A percentile compares a stretch with the other conserved stretches of the same genome.
Evolutionary conservation across 257 asterid genomes (phyloP).

Genomic region (Petunia axillaris): DNA sequence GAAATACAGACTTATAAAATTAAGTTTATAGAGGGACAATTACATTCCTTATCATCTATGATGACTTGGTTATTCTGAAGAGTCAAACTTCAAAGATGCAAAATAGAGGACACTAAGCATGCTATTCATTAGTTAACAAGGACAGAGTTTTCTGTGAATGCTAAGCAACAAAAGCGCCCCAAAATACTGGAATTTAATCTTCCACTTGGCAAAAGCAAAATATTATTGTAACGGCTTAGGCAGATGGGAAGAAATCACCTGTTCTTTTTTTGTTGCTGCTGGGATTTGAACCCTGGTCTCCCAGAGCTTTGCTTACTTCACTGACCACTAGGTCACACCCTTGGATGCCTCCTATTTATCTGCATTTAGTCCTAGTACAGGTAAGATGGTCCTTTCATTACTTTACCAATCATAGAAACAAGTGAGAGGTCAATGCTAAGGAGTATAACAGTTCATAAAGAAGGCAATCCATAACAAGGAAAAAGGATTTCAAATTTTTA

Average conservation of each 20-base stretch:
- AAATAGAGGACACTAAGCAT: constrained; percentile 1
- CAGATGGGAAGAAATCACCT: no score
- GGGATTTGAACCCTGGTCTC: no score
- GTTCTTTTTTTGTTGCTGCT: no score
- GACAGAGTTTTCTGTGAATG: neutral
- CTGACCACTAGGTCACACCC: no score
- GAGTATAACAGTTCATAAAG: constrained; percentile 6
- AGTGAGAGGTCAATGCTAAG: constrained; percentile 15
- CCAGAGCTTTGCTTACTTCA: no score
- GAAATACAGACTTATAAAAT: neutral
- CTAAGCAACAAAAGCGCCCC: neutral
- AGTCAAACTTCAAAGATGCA: neutral
- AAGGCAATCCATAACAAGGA: constrained; percentile 4
- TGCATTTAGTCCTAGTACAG: neutral
- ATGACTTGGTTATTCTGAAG: neutral
- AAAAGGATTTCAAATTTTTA: neutral
- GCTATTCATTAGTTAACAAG: neutral
- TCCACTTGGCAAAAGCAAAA: constrained; percentile 16
- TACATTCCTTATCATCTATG: neutral
- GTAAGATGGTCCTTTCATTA: constrained; percentile 18
- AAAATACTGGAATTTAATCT: neutral
- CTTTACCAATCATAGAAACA: constrained; percentile 11
- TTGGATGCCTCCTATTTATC: no score
- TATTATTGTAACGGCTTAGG: neutral
- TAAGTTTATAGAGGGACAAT: neutral